Base-by-base conservation (phyloP, 352 stramenopile genomes). In the Plasmopara muralis region DNA sequence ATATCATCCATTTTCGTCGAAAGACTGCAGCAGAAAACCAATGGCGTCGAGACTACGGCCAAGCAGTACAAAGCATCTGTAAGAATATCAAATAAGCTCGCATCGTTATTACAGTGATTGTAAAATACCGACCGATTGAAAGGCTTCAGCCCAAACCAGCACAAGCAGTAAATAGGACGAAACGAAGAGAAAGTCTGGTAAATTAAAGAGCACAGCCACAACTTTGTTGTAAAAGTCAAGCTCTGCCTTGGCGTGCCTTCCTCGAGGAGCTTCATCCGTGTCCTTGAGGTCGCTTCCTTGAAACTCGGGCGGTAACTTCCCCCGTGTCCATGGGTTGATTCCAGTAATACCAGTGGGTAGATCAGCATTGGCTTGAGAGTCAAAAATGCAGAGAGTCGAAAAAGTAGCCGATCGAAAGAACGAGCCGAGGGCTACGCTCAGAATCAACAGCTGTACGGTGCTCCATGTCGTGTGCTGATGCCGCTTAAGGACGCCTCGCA, bases 121-220 rank as follows among this genome's bases (percentile, higher is more conserved):
- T 35, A 35, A 12, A 8, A 35, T 12, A 35, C 74, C 20, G 65
- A 89, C 80, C 68, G 85, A 92, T 53, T 96, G 78, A 57, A 94
- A 96, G 28, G 83, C 72, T 60, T 97, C 88, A 0, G 87, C 86
- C 85, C 85, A 96, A 15, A 97, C 82, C 15, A 97, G 58, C 40
- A 95, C 83, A n/a, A 97, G 64, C 51, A 97, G 62, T 42, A 94
- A 63, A 60, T 96, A 97, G 6, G 85, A 93, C 43, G 83, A 95
- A 39, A 97, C 80, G 47, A 93, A 94, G 14, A 94, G 67, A 53
- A 95, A 97, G 55, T 97, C 88, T n/a, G 88, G 88, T 43, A 97
- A 54, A 51, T 97, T 93, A 67, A 97, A 97, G 6, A 97, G 74
- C 61, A 96, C 83, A 5, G 83, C 83, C 43, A 93, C 83, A 18